A percentile compares a stretch with the other conserved stretches of the same genome.
phyloP scores from a whole-genome alignment of 768 basidiomycete species.

The Tricholoma hemisulphureum region DNA sequence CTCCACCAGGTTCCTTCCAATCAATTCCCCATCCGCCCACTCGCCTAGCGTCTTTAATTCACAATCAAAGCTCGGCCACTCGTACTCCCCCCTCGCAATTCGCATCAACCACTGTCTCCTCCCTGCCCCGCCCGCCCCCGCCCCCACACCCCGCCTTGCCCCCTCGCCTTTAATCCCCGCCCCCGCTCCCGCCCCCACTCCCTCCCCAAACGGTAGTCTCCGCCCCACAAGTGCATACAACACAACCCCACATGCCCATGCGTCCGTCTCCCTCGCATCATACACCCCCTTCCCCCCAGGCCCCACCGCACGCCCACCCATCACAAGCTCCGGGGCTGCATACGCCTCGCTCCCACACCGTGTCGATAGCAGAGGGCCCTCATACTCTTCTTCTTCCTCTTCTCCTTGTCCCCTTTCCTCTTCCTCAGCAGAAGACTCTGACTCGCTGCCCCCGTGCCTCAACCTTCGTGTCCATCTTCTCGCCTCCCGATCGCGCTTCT shows the following conservation, averaged over 20 bases:
- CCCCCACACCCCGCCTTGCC: constrained; percentile 22
- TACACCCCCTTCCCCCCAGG: constrained; percentile 48
- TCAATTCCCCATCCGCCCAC: constrained; percentile 30
- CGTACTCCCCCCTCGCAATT: constrained; percentile 78
- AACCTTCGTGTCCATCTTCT: not conserved
- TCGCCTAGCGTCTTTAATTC: constrained; percentile 2
- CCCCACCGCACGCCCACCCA: constrained; percentile 33
- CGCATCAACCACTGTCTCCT: constrained; percentile 65
- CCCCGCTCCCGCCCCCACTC: constrained; percentile 37
- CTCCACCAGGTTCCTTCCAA: constrained; percentile 36
- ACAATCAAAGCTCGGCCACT: constrained; percentile 52
- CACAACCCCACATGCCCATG: constrained; percentile 90
- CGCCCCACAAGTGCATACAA: constrained; percentile 74
- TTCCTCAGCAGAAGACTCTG: not conserved
- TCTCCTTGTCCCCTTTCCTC: constrained; percentile 1
- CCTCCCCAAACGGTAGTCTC: constrained; percentile 71
- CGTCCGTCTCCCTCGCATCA: constrained; percentile 82
- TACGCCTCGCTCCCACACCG: constrained; percentile 89
- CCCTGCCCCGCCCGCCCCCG: constrained; percentile 31
- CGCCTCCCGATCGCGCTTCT: constrained; percentile 5
- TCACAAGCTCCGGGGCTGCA: constrained; percentile 76
- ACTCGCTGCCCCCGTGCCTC: not conserved
- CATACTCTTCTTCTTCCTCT: constrained; percentile 19
- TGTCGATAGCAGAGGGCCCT: constrained; percentile 61
- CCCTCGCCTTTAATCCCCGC: constrained; percentile 41